Base-by-base conservation (phyloP, 805 yeast species). In the Yamadazyma insecticola region DNA sequence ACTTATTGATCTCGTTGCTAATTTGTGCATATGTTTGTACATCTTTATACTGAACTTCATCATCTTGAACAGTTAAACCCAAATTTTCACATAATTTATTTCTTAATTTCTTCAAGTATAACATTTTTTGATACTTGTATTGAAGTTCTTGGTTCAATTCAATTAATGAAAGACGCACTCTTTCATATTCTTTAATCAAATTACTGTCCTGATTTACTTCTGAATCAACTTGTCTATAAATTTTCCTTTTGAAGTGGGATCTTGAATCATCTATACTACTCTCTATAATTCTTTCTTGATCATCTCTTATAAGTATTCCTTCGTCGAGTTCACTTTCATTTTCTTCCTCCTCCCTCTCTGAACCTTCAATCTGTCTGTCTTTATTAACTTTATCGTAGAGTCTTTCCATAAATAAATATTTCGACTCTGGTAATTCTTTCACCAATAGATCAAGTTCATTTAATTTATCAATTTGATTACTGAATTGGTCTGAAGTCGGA, bases 381-480 rank as follows among this genome's bases (percentile, higher is more conserved):
- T 35, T 33, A 18, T 26, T 30, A n/a, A 37, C 44, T 13, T 27
- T 26, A 11, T n/a, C n/a, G n/a, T 15, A 34, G 8, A 9, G 22
- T 9, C 17, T 14, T 16, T 24, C 13, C 13, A 34, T 16, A 28
- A 53, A 38, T 28, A 63, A 45, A 33, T 60, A 55, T 35, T 49
- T 50, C 7, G 54, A 36, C 27, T 59, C 62, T 3, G 70, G 70
- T 20, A 64, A 43, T 26, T 54, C 59, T 2, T 33, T 27, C 7
- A 57, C 45, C 36, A 63, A 41, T 4, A 41, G 39, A 15, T 39
- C 47, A 18, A 60, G 43, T 28, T 55, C 49, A 9, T 34, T 22
- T 8, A 56, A 24, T 3, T 25, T 25, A 16, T 25, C 33, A 9
- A n/a, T 8, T 19, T 19, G 8, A 16, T 48, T 35, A 13, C 15